Base-by-base conservation (phyloP, 371 early-diverging fungal species). In the Haplosporangium sp. region DNA sequence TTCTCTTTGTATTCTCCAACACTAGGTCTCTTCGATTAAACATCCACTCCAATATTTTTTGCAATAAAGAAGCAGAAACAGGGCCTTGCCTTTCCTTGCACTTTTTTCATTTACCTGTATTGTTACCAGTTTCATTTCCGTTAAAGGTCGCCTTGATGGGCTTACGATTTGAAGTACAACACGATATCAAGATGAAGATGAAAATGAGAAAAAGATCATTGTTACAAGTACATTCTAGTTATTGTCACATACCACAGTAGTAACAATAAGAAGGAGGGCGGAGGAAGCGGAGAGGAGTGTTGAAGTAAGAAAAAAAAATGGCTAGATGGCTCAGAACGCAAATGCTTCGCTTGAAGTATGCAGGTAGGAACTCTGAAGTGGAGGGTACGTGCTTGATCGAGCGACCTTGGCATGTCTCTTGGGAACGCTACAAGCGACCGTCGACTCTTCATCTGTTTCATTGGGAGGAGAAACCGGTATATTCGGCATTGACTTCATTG, bases 11-110 rank as follows among this genome's bases (percentile, higher is more conserved):
- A n/a, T n/a, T 45, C 23, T 37, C 14, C 9, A 8, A 16, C n/a
- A 37, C 42, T 76, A 86, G 91, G 94, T 91, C 91, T 95, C 64
- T 94, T 94, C 86, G 94, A 94, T 86, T 93, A 94, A 91, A 81
- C 80, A 67, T 70, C 67, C 59, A 58, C 59, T 59, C 67, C 57
- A 51, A 59, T 60, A 62, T 57, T 66, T 53, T 53, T 62, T 45
- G 56, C 50, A 75, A 76, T 67, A 70, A 71, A 74, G 4, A 29
- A 29, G 29, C 29, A 55, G 53, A 16, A 50, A 50, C 59, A 54
- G 23, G 64, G 69, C 69, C 13, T 50, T 46, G 67, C 67, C 67
- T 58, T 37, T 53, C 61, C 37, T 55, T 59, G 29, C 29, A 29
- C 29, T 29, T 29, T 29, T 29, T 29, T 29, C 29, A 29, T 29